Evolutionary conservation across 768 basidiomycete genomes (phyloP).

Genomic region (Collybia sordida): DNA sequence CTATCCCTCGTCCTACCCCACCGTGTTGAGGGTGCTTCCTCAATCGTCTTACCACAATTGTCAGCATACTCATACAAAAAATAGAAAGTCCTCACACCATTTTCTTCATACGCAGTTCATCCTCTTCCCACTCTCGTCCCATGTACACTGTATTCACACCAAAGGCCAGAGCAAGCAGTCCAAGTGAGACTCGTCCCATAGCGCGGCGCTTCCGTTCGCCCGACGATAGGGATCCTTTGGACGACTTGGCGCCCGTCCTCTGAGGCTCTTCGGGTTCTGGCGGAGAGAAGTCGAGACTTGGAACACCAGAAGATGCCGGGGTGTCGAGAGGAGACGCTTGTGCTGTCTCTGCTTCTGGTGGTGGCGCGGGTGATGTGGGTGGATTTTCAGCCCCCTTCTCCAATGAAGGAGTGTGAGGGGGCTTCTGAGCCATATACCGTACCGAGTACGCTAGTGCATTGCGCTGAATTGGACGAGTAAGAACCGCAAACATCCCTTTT

Average conservation of each 20-base stretch:
- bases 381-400: conserved; percentile 11
- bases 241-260: conserved; percentile 75
- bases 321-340: conserved; percentile 18
- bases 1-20: conserved; percentile 66
- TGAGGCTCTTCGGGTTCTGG: conserved; percentile 42
- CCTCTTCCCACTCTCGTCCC: conserved; percentile 77
- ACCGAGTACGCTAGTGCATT: conserved; percentile 28
- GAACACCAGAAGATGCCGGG: conserved; percentile 27
- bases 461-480: conserved; percentile 33
- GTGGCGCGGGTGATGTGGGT: conserved; percentile 15
- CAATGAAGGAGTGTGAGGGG: conserved; percentile 15
- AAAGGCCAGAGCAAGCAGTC: conserved; percentile 52
- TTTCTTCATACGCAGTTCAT: conserved; percentile 65
- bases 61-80: neutral
- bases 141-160: conserved; percentile 60
- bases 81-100: conserved; percentile 42
- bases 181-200: conserved; percentile 55
- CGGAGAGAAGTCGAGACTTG: conserved; percentile 68
- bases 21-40: conserved; percentile 59
- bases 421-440: conserved; percentile 34
- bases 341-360: conserved; percentile 9
- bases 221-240: conserved; percentile 74
- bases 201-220: conserved; percentile 70
- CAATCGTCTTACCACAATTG: conserved; percentile 43
- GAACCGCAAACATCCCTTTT: conserved; percentile 13